Evolutionary conservation across 805 yeast genomes (phyloP).

Genomic region (Candida hispaniensis): DNA sequence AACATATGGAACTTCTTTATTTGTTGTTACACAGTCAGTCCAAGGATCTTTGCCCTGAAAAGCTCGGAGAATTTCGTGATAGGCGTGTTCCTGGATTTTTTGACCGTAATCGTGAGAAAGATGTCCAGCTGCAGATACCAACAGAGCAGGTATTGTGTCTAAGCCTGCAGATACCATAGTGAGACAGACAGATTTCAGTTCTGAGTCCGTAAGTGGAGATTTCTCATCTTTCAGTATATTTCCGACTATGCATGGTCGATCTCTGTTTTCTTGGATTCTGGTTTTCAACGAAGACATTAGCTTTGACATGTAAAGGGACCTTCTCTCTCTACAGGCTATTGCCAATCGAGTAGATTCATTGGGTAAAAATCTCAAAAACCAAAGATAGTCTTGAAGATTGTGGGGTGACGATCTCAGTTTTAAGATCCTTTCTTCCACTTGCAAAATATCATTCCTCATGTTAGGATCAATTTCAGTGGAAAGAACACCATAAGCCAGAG

Average conservation of each 20-base stretch:
- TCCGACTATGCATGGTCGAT: constrained; percentile 30
- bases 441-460: constrained; percentile 27
- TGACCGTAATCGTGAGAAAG: constrained; percentile 35
- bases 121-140: constrained; percentile 52
- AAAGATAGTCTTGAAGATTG: constrained; percentile 33
- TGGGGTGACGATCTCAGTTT: constrained; percentile 32
- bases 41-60: constrained; percentile 27
- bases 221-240: constrained; percentile 29
- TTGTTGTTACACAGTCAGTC: constrained; percentile 22
- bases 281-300: constrained; percentile 26
- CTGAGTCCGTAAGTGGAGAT: constrained; percentile 28
- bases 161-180: constrained; percentile 74
- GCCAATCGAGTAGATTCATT: constrained; percentile 26
- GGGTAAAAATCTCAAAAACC: constrained; percentile 29
- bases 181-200: constrained; percentile 49
- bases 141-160: constrained; percentile 57
- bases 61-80: constrained; percentile 30
- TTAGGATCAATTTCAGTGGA: constrained; percentile 27
- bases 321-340: constrained; percentile 23
- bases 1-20: constrained; percentile 37
- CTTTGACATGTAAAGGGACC: constrained; percentile 29
- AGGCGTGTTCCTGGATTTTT: constrained; percentile 38
- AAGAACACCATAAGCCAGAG: constrained; percentile 34
- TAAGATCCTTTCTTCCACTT: constrained; percentile 28
- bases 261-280: constrained; percentile 24